These are phyloP conservation scores for Tricholoma matsutake DNA, from an alignment of 768 basidiomycete genomes.

Conservation along the genomic window DNA sequence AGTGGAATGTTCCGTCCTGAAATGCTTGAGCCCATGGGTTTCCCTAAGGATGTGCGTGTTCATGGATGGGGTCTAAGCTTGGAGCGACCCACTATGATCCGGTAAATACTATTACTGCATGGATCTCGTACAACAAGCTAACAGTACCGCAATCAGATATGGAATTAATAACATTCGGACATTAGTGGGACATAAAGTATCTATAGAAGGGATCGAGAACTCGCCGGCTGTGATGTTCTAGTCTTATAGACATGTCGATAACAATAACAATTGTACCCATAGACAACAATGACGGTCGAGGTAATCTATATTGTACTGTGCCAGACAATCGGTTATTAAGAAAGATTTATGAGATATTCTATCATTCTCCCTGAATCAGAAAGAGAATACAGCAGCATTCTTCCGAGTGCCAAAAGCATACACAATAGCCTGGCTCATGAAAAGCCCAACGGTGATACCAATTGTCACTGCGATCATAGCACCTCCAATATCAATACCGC, in stretches of 20 bases:
- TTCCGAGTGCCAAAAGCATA: conserved; percentile 85
- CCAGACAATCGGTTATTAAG: background rate
- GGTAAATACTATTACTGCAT: conserved; percentile 45
- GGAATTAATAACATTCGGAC: conserved; percentile 97
- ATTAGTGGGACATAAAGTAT: conserved; percentile 95
- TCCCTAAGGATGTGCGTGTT: conserved; percentile 94
- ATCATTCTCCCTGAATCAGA: conserved; percentile 37
- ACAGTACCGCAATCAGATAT: conserved; percentile 51
- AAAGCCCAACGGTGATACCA: conserved; percentile 86
- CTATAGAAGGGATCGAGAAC: conserved; percentile 84
- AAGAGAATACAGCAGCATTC: conserved; percentile 83
- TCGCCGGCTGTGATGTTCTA: conserved; percentile 91
- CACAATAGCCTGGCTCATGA: conserved; percentile 84
- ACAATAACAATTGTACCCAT: conserved; percentile 5
- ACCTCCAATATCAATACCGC: conserved; percentile 79
- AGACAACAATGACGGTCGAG: background rate
- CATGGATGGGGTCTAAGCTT: conserved; percentile 95
- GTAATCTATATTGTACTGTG: background rate
- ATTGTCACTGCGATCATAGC: conserved; percentile 91
- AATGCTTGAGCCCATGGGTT: conserved; percentile 98
- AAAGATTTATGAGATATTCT: background rate
- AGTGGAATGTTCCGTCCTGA: conserved; percentile 99
- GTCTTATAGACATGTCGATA: conserved; percentile 5
- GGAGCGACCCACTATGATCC: conserved; percentile 98
- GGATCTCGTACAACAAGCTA: background rate